phyloP scores from a whole-genome alignment of 768 basidiomycete species.

The Neoboletus brunneissimus region DNA sequence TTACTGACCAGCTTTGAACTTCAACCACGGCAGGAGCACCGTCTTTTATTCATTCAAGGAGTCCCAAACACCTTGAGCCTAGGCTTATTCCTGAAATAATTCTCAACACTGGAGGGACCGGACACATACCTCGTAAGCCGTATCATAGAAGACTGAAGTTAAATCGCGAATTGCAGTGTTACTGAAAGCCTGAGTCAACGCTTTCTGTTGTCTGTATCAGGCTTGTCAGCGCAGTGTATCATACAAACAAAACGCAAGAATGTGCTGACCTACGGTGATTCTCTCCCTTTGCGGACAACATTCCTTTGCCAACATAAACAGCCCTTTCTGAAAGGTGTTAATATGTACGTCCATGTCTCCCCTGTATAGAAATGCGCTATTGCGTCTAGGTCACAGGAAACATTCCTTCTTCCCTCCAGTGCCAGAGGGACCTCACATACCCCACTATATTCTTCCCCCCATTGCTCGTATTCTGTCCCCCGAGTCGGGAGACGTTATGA shows the following conservation, averaged over 20 bases:
- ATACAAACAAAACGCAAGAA: constrained; percentile 2
- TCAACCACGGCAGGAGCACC: constrained; percentile 39
- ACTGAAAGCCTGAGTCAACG: constrained; percentile 41
- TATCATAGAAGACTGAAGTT: constrained; percentile 39
- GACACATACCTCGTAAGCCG: constrained; percentile 41
- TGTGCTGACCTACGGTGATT: constrained; percentile 38
- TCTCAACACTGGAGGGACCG: neutral
- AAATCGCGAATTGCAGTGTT: constrained; percentile 39
- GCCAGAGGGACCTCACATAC: constrained; percentile 40
- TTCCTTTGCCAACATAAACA: constrained; percentile 33
- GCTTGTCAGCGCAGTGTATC: constrained; percentile 20
- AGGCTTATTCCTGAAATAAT: neutral
- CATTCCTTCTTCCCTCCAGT: constrained; percentile 35
- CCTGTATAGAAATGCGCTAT: constrained; percentile 47
- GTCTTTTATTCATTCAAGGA: constrained; percentile 21
- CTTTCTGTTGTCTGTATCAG: constrained; percentile 33
- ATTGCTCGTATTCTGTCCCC: constrained; percentile 41
- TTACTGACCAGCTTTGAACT: constrained; percentile 45
- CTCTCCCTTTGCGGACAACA: constrained; percentile 43
- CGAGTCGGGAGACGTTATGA: constrained; percentile 19
- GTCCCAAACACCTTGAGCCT: constrained; percentile 36
- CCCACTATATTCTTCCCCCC: constrained; percentile 48
- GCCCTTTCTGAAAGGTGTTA: constrained; percentile 17
- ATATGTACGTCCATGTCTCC: constrained; percentile 42
- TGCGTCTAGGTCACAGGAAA: constrained; percentile 49